phyloP scores from a whole-genome alignment of 2,329 filamentous ascomycete genomes.

The Thielaviopsis musarum region DNA sequence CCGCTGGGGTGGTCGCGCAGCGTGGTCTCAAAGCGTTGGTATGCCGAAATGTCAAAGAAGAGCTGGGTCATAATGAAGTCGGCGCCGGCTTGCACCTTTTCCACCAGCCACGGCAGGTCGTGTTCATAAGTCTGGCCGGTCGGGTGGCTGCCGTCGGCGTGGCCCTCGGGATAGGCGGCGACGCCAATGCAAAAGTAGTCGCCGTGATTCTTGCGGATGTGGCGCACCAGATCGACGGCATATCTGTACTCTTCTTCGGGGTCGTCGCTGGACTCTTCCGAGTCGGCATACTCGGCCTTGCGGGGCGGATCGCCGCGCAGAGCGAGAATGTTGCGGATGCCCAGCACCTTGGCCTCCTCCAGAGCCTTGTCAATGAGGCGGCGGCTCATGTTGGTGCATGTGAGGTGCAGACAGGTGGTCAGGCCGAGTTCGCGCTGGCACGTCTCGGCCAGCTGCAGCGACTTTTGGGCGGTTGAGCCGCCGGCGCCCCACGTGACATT shows the following conservation, averaged over 20 bases:
- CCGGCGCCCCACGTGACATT: constrained; percentile 97
- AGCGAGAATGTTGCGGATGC: constrained; percentile 86
- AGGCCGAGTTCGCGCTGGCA: constrained; percentile 83
- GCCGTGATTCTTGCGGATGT: constrained; percentile 71
- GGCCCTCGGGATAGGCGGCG: constrained; percentile 87
- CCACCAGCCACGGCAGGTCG: constrained; percentile 75
- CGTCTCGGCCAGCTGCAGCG: constrained; percentile 83
- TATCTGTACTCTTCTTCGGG: constrained; percentile 65
- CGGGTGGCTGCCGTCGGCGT: constrained; percentile 79
- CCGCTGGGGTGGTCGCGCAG: constrained; percentile 70
- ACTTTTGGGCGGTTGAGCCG: constrained; percentile 79
- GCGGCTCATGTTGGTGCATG: constrained; percentile 94
- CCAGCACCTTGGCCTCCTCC: constrained; percentile 76
- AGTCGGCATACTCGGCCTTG: constrained; percentile 68
- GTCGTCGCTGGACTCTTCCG: constrained; percentile 37
- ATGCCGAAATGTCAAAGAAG: constrained; percentile 81
- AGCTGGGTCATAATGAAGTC: constrained; percentile 99
- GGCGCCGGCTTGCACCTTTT: constrained; percentile 80
- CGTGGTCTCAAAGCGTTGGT: constrained; percentile 59
- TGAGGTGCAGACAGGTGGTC: constrained; percentile 89
- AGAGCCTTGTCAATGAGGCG: constrained; percentile 73
- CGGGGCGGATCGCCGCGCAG: constrained; percentile 81
- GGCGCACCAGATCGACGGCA: constrained; percentile 75
- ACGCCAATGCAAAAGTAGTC: constrained; percentile 96
- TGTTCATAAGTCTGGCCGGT: constrained; percentile 50